A percentile compares a stretch with the other conserved stretches of the same genome.
Evolutionary conservation across 2,329 filamentous ascomycete genomes (phyloP).

Genomic region (Colletotrichum sp.): DNA sequence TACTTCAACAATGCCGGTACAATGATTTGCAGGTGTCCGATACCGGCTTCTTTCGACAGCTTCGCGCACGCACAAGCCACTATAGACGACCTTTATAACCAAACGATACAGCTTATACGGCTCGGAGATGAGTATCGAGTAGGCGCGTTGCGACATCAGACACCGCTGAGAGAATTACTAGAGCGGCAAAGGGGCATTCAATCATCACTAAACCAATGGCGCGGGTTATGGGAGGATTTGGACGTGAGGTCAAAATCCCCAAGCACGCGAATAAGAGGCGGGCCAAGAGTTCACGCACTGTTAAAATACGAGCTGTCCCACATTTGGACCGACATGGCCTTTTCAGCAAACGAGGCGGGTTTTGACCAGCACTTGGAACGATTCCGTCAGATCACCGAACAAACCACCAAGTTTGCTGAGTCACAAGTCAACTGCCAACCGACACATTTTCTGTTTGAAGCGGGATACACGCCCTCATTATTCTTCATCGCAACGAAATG

Average conservation of each 20-base stretch:
- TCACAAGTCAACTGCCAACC: neutral
- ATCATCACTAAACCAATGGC: neutral
- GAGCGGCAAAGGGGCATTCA: neutral
- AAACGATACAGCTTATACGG: neutral
- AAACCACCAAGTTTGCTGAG: conserved; percentile 24
- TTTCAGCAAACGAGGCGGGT: neutral
- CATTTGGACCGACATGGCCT: neutral
- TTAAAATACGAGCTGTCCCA: neutral
- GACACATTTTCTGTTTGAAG: neutral
- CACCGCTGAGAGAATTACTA: neutral
- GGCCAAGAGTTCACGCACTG: neutral
- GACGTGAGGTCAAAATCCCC: neutral
- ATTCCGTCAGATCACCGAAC: conserved; percentile 35
- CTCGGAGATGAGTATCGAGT: neutral
- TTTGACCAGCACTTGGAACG: neutral
- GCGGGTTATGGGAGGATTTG: neutral
- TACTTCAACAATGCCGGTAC: neutral
- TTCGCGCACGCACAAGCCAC: neutral
- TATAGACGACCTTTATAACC: neutral
- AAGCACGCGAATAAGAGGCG: neutral
- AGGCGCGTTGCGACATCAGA: neutral
- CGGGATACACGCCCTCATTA: neutral
- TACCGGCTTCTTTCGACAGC: neutral
- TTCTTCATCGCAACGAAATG: neutral
- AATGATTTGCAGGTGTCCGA: neutral